A percentile compares a stretch with the other conserved stretches of the same genome.
Conservation (phyloP, 1,284 basidiomycete genomes). For the Kwoniella shivajii region DNA sequence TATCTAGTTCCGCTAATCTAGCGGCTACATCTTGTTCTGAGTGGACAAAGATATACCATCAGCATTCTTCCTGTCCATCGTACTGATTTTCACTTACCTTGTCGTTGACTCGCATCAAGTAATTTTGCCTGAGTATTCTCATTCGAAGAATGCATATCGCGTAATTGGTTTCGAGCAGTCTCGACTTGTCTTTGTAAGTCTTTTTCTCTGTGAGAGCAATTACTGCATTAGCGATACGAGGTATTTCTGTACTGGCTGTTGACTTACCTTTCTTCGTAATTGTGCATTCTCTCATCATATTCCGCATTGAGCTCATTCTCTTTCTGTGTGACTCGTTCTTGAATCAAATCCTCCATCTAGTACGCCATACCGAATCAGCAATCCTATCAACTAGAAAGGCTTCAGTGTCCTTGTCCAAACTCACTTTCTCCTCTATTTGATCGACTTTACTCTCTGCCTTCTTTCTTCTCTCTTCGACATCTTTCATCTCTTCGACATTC, state of each 20-base stretch:
- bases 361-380: background rate
- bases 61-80: background rate
- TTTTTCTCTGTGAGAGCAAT: constrained; percentile 66
- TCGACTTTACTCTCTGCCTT: constrained; percentile 72
- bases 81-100: constrained; percentile 62
- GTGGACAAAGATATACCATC: constrained; percentile 5
- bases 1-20: constrained; percentile 85
- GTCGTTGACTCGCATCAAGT: constrained; percentile 80
- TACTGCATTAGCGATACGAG: background rate
- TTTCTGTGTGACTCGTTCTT: constrained; percentile 81
- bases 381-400: background rate
- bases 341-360: constrained; percentile 86
- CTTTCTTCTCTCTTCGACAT: constrained; percentile 71
- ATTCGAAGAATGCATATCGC: constrained; percentile 84
- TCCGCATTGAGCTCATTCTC: constrained; percentile 94
- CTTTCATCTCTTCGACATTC: constrained; percentile 67
- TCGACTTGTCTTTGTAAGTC: constrained; percentile 85
- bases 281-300: constrained; percentile 91
- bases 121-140: constrained; percentile 90
- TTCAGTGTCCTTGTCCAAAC: constrained; percentile 26
- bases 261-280: constrained; percentile 87
- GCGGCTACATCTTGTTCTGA: constrained; percentile 85
- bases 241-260: background rate
- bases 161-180: constrained; percentile 81
- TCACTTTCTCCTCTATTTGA: constrained; percentile 78